These are phyloP conservation scores for Skeletonema tropicum DNA, from an alignment of 108 stramenopile species.

Conservation along the genomic window DNA sequence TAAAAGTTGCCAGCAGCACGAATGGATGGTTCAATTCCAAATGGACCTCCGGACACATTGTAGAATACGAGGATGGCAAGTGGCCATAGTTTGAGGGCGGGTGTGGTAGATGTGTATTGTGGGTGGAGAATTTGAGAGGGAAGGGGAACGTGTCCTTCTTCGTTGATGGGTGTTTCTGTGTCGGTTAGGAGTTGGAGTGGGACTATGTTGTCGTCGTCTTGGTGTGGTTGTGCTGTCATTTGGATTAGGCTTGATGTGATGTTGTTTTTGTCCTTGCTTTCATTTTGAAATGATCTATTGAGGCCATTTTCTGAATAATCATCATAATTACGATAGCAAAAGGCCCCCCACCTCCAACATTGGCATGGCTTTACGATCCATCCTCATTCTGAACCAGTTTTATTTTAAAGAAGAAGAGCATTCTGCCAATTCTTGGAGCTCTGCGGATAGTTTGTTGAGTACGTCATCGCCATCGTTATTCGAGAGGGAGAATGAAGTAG, in stretches of 20 bases:
- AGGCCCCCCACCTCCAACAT: too few species aligned
- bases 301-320: background rate
- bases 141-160: slow-evolving; percentile 17
- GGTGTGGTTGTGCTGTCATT: background rate
- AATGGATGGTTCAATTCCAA: slow-evolving; percentile 91
- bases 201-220: background rate
- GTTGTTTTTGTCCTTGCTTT: background rate
- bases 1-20: slow-evolving; percentile 86
- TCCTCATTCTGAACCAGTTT: too few species aligned
- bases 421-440: slow-evolving; percentile 20
- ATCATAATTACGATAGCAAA: too few species aligned
- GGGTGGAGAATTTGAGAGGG: slow-evolving; percentile 40
- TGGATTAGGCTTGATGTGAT: background rate
- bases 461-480: background rate
- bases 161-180: background rate
- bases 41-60: slow-evolving; percentile 80
- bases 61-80: slow-evolving; percentile 92
- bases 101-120: slow-evolving; percentile 29
- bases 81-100: slow-evolving; percentile 49
- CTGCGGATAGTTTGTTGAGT: slow-evolving; percentile 7
- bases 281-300: background rate
- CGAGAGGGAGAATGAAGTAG: slow-evolving; percentile 1
- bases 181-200: slow-evolving; percentile 1
- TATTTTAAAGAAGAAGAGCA: too few species aligned
- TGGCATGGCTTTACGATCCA: too few species aligned